phyloP scores from a whole-genome alignment of 345 rosid species.

The Hibiscus tridactylites region DNA sequence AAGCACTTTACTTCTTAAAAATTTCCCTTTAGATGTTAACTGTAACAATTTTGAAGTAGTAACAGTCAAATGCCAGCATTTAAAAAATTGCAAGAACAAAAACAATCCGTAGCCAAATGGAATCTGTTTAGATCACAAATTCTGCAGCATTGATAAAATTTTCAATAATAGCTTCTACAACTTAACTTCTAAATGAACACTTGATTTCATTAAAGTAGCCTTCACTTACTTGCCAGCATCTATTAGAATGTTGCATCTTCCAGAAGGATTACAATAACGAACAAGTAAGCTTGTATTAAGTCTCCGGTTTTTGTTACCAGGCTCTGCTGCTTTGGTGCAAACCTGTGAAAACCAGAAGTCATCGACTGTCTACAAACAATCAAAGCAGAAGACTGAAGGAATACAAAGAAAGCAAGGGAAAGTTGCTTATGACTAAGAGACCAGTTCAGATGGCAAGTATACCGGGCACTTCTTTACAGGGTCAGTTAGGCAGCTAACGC shows the following conservation, averaged over 20 bases:
- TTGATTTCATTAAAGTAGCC: neutral
- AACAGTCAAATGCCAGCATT: constrained; percentile 1
- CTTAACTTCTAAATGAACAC: neutral
- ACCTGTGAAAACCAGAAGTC: constrained; percentile 37
- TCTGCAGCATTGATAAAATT: neutral
- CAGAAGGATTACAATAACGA: constrained; percentile 41
- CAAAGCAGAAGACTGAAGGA: neutral
- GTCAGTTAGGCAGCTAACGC: constrained; percentile 87
- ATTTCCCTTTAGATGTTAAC: neutral
- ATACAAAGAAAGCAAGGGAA: constrained; percentile 4
- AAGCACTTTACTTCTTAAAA: too few relatives aligned
- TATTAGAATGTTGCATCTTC: constrained; percentile 51
- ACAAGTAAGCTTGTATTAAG: constrained; percentile 73
- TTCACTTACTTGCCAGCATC: constrained; percentile 90
- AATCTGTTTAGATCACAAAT: neutral
- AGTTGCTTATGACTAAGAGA: neutral
- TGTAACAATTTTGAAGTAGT: neutral
- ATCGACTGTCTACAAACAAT: constrained; percentile 6
- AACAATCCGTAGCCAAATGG: neutral
- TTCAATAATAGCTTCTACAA: neutral
- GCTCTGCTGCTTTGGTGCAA: constrained; percentile 67
- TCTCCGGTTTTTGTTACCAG: constrained; percentile 69
- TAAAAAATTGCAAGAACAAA: neutral
- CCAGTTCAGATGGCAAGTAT: constrained; percentile 11
- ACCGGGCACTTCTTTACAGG: constrained; percentile 71